Evolutionary conservation across 1,284 basidiomycete genomes (phyloP), one percentile per base, ranked within the genome.

Genomic region (Erythrobasidium hasegawianum): DNA sequence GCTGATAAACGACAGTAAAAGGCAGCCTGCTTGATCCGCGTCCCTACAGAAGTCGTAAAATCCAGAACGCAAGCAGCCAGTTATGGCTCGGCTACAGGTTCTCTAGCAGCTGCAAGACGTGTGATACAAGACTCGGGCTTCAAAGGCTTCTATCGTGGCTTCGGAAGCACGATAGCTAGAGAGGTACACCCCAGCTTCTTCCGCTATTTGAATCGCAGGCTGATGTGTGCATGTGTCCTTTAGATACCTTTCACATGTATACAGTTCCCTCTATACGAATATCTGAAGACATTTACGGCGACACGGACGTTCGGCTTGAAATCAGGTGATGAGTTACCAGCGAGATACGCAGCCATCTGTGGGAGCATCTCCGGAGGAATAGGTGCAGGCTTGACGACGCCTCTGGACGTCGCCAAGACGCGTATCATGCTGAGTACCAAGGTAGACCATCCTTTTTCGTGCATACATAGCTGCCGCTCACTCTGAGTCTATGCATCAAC

Each of bases 241-340:
- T 69, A 95, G 91, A 92, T 98, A 45, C 95, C 95, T 0, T 98
- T 99, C 80, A 96, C 95, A 0, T 95, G 92, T 11, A 81, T 99
- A 24, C 96, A 99, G 77, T 99, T 98, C 76, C 96, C 96, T 0
- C 78, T 98, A 24, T 99, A 97, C 75, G 96, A 98, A 79, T 81
- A 84, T 43, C 81, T 98, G 70, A 98, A 98, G 77, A 71, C 81
- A 0, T 80, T 81, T 33, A 76, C 88, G 7, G 84, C 87, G 0
- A 72, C 45, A 29, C 71, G 64, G 18, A 66, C 69, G 49, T 40
- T 22, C 55, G 33, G 57, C 22, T 20, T 68, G 52, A 49, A 52
- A 50, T 57, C 43, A 45, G 81, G 27, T 75, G 82, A 64, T 81
- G 86, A 74, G 83, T 61, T 72, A 10, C 68, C 72, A 82, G 0